Evolutionary conservation across 2,329 filamentous ascomycete genomes (phyloP).

Genomic region (Periconia sp.): DNA sequence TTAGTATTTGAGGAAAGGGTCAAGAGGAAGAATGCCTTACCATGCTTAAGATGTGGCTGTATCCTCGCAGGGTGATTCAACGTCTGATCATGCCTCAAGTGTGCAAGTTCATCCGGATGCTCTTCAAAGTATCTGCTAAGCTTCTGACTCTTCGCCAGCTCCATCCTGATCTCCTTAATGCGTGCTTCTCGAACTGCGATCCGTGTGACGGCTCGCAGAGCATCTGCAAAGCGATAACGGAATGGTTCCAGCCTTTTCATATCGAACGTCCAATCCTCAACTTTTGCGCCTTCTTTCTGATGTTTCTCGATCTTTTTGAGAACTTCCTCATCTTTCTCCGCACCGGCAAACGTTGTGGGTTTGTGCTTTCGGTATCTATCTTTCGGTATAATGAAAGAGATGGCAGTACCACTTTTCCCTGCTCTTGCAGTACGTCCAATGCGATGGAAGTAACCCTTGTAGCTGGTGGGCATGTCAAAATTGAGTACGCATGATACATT

Average conservation of each 20-base stretch:
- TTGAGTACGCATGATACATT: slow-evolving; percentile 86
- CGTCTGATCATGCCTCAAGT: slow-evolving; percentile 89
- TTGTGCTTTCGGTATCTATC: slow-evolving; percentile 88
- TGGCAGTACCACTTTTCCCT: slow-evolving; percentile 88
- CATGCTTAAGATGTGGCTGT: slow-evolving; percentile 79
- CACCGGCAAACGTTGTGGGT: slow-evolving; percentile 76
- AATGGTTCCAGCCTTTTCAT: slow-evolving; percentile 94
- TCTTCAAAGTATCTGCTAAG: slow-evolving; percentile 89
- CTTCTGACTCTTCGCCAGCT: slow-evolving; percentile 92
- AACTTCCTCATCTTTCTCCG: slow-evolving; percentile 70
- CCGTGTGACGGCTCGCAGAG: slow-evolving; percentile 85
- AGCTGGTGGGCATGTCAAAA: slow-evolving; percentile 88
- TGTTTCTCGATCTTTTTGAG: slow-evolving; percentile 79
- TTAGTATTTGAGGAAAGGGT: neutral
- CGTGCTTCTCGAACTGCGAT: slow-evolving; percentile 90
- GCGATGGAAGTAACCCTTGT: slow-evolving; percentile 95
- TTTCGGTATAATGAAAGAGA: slow-evolving; percentile 91
- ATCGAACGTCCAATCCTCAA: slow-evolving; percentile 93
- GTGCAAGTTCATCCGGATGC: slow-evolving; percentile 86
- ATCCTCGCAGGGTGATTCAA: slow-evolving; percentile 76
- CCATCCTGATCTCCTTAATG: slow-evolving; percentile 83
- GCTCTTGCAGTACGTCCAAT: slow-evolving; percentile 93
- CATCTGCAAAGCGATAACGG: slow-evolving; percentile 86
- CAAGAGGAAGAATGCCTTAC: neutral
- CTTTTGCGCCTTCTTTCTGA: slow-evolving; percentile 80